Evolutionary conservation across 805 yeast species (phyloP).

Genomic region (Saccharomycopsis sp.): DNA sequence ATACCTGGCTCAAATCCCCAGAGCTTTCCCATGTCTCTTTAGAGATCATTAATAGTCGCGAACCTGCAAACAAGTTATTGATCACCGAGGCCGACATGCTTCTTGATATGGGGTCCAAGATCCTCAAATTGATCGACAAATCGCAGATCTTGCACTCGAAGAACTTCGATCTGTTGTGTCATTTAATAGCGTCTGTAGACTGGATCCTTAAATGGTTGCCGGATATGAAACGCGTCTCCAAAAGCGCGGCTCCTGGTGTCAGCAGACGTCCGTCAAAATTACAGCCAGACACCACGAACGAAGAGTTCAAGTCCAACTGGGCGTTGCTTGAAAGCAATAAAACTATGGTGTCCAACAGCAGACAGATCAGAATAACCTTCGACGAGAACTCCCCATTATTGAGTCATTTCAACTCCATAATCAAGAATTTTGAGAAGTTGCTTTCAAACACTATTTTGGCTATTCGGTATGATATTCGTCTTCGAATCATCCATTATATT

Average conservation of each 20-base stretch:
- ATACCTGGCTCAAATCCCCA: conserved; percentile 28
- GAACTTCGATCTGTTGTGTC: conserved; percentile 44
- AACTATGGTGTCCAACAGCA: conserved; percentile 11
- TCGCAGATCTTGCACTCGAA: conserved; percentile 50
- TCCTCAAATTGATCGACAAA: conserved; percentile 32
- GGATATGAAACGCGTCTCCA: conserved; percentile 37
- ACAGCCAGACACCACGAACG: neutral
- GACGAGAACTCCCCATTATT: conserved; percentile 20
- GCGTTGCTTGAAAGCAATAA: conserved; percentile 16
- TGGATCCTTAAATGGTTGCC: conserved; percentile 63
- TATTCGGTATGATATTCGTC: conserved; percentile 51
- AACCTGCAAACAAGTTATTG: conserved; percentile 12
- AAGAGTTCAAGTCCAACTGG: conserved; percentile 17
- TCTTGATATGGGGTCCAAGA: conserved; percentile 26
- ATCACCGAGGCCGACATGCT: conserved; percentile 28
- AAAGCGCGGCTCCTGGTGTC: neutral
- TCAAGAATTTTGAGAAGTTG: conserved; percentile 24
- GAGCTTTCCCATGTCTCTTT: conserved; percentile 30
- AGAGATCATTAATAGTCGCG: conserved; percentile 25
- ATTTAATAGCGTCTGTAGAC: conserved; percentile 46
- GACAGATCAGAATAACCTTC: conserved; percentile 12
- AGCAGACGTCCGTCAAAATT: neutral
- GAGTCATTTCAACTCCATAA: conserved; percentile 26
- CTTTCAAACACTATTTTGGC: conserved; percentile 32
- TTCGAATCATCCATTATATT: conserved; percentile 45